These are phyloP conservation scores for Parafenestella ontariensis DNA, from an alignment of 2,329 filamentous ascomycete species.

Conservation along the genomic window DNA sequence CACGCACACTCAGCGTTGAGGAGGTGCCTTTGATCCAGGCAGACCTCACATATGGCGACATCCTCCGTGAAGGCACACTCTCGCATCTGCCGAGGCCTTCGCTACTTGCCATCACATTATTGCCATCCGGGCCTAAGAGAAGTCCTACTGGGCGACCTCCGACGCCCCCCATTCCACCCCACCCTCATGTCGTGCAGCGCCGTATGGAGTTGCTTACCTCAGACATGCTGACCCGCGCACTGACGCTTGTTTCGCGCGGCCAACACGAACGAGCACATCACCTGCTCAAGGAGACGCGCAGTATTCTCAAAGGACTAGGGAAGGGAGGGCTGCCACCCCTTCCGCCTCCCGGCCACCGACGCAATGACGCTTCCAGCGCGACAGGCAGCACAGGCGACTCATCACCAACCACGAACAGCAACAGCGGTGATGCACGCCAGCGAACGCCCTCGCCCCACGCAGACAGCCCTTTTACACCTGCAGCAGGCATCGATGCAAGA, in stretches of 20 bases:
- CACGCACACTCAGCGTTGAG: constrained; percentile 83
- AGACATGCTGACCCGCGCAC: constrained; percentile 92
- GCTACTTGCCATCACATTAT: constrained; percentile 92
- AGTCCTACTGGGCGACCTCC: constrained; percentile 61
- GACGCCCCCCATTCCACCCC: constrained; percentile 83
- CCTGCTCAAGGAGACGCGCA: constrained; percentile 88
- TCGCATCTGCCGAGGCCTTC: constrained; percentile 89
- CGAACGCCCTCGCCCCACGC: constrained; percentile 48
- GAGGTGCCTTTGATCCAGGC: constrained; percentile 95
- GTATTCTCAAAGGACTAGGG: constrained; percentile 92
- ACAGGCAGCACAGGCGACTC: constrained; percentile 48
- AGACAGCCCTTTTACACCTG: constrained; percentile 62
- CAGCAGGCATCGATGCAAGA: constrained; percentile 78
- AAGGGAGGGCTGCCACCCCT: constrained; percentile 94
- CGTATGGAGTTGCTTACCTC: constrained; percentile 98
- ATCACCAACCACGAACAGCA: constrained; percentile 48
- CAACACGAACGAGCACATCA: constrained; percentile 95
- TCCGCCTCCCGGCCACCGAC: constrained; percentile 64
- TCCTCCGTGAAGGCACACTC: constrained; percentile 84
- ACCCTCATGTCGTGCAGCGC: constrained; percentile 92
- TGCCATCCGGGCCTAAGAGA: constrained; percentile 72
- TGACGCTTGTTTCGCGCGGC: constrained; percentile 87
- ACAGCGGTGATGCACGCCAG: constrained; percentile 44
- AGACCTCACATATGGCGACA: constrained; percentile 91
- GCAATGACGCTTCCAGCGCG: constrained; percentile 50